phyloP scores from a whole-genome alignment of 441 rosid species.

The Pelargonium citronellum region DNA sequence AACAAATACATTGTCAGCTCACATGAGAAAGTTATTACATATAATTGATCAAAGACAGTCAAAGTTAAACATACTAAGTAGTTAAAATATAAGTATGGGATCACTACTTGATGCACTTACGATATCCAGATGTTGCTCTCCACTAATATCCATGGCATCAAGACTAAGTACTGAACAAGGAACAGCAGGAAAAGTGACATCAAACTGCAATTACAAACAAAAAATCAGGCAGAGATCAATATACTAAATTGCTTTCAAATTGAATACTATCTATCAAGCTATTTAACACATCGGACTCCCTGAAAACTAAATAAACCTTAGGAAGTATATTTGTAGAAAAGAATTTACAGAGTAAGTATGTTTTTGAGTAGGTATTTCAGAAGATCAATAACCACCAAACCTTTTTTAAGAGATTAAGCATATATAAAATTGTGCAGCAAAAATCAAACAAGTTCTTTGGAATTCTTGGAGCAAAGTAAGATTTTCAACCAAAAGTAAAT shows the following conservation, averaged over 20 bases:
- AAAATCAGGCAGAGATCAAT: neutral
- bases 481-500: neutral
- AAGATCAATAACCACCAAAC: neutral
- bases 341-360: neutral
- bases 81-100: neutral
- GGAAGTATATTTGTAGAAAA: neutral
- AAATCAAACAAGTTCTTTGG: neutral
- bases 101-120: constrained; percentile 33
- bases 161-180: constrained; percentile 87
- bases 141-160: constrained; percentile 96
- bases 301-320: neutral
- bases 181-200: constrained; percentile 82
- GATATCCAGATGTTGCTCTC: constrained; percentile 90
- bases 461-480: neutral
- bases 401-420: neutral
- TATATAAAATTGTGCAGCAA: too few species aligned
- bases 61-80: neutral
- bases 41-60: neutral
- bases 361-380: neutral
- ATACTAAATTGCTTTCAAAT: neutral
- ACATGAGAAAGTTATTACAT: neutral
- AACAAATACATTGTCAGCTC: neutral
- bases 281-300: neutral
- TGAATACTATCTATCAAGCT: neutral
- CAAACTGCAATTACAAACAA: constrained; percentile 51